A percentile compares a stretch with the other conserved stretches of the same genome.
These are phyloP conservation scores for Acmispon strigosus DNA, from an alignment of 306 rosid species.

Conservation along the genomic window DNA sequence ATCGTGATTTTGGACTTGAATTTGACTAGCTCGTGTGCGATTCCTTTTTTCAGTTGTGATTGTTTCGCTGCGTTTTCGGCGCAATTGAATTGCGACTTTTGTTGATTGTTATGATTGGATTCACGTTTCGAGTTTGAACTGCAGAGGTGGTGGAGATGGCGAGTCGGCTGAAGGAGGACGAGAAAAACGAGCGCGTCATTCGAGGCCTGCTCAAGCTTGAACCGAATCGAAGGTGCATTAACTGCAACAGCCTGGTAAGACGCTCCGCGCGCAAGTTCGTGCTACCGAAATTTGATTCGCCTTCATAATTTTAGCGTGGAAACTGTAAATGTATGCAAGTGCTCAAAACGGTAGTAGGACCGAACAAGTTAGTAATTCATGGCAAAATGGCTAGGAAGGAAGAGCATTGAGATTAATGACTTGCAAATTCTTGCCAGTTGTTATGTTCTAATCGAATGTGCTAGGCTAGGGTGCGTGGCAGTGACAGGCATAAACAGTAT, in stretches of 20 bases:
- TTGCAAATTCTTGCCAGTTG: neutral
- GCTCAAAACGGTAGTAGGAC: neutral
- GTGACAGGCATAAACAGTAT: neutral
- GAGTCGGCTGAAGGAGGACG: constrained; percentile 76
- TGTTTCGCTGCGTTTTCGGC: neutral
- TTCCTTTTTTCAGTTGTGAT: neutral
- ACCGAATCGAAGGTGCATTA: constrained; percentile 81
- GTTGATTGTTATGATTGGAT: neutral
- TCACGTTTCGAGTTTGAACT: constrained; percentile 23
- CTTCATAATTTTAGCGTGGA: neutral
- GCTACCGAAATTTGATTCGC: neutral
- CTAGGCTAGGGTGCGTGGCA: neutral
- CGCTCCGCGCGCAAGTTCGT: neutral
- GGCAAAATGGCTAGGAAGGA: neutral
- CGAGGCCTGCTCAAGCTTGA: constrained; percentile 84
- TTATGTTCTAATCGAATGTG: neutral
- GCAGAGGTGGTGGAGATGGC: constrained; percentile 48
- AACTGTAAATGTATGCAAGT: neutral
- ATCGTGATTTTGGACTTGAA: neutral
- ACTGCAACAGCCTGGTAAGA: constrained; percentile 82
- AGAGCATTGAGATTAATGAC: neutral
- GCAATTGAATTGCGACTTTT: neutral
- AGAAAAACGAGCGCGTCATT: constrained; percentile 75
- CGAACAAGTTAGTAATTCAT: neutral
- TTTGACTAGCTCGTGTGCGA: neutral